A percentile compares a stretch with the other conserved stretches of the same genome.
Conservation (phyloP, 2,329 filamentous ascomycete species). For the Dothistroma pini region DNA sequence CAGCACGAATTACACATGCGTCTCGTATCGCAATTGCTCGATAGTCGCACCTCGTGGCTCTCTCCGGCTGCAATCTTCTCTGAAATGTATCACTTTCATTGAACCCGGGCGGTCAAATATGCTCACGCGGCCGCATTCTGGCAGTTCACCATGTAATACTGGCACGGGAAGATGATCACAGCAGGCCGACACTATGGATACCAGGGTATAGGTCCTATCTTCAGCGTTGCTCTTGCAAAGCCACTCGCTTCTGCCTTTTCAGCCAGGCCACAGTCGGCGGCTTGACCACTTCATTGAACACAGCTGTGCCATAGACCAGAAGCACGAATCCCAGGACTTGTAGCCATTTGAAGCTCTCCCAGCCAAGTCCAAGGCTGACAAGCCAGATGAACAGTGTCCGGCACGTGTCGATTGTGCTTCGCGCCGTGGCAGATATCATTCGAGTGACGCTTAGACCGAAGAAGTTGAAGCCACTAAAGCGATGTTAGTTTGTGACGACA, state of each 20-base stretch:
- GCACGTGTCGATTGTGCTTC: conserved; percentile 96
- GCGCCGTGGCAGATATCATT: conserved; percentile 82
- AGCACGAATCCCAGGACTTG: conserved; percentile 85
- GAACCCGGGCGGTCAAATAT: too few species aligned
- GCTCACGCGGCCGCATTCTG: too few species aligned
- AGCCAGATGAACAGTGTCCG: conserved; percentile 98
- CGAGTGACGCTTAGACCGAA: conserved; percentile 93
- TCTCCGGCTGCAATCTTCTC: too few species aligned
- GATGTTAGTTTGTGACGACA: conserved; percentile 15
- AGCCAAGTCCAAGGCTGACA: conserved; percentile 84
- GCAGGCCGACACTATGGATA: neutral
- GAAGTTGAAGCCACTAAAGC: conserved; percentile 86
- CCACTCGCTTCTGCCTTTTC: conserved; percentile 23
- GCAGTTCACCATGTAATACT: neutral
- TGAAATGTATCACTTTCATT: too few species aligned
- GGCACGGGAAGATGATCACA: neutral
- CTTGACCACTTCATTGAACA: conserved; percentile 91
- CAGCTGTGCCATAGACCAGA: conserved; percentile 91
- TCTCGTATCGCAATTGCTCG: too few species aligned
- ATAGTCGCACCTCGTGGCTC: too few species aligned
- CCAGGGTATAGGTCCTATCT: neutral
- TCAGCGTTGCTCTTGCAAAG: neutral
- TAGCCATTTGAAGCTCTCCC: conserved; percentile 97
- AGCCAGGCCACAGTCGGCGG: conserved; percentile 55
- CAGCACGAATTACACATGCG: too few species aligned